Conservation (phyloP, 352 stramenopile species). For the Phytophthora chlamydospora region DNA sequence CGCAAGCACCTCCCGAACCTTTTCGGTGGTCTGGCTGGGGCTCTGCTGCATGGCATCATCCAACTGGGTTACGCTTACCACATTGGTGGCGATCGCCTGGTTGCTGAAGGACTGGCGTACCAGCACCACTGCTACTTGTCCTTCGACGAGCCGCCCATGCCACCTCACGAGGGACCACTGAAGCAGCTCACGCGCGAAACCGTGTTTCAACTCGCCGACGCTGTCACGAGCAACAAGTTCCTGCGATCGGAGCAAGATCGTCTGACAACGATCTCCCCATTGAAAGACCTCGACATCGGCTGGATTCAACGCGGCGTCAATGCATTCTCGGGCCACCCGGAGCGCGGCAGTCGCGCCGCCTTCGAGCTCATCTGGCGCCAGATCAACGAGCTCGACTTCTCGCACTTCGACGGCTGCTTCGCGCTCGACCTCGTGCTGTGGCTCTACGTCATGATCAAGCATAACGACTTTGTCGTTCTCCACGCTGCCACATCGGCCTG, state of each 20-base stretch:
- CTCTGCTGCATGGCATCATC: conserved; percentile 51
- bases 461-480: conserved; percentile 49
- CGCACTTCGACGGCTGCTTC: conserved; percentile 27
- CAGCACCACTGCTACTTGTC: conserved; percentile 41
- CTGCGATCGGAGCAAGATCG: conserved; percentile 34
- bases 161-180: conserved; percentile 16
- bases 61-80: conserved; percentile 50
- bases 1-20: conserved; percentile 39
- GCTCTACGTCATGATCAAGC: conserved; percentile 43
- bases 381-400: conserved; percentile 38
- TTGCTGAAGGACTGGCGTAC: conserved; percentile 47
- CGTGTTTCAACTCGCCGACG: conserved; percentile 23
- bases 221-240: conserved; percentile 33
- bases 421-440: conserved; percentile 45
- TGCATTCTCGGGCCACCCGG: conserved; percentile 32
- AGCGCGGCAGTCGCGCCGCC: conserved; percentile 28
- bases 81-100: conserved; percentile 39
- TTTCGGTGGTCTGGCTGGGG: conserved; percentile 37
- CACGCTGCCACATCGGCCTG: conserved; percentile 47
- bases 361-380: conserved; percentile 35
- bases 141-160: conserved; percentile 36
- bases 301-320: conserved; percentile 40
- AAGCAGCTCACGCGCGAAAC: conserved; percentile 29
- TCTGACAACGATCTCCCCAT: conserved; percentile 16
- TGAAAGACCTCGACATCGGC: conserved; percentile 40